A percentile compares a stretch with the other conserved stretches of the same genome.
Conservation (phyloP, 1,139 yeast species). For the Eremothecium cymbalariae region DNA sequence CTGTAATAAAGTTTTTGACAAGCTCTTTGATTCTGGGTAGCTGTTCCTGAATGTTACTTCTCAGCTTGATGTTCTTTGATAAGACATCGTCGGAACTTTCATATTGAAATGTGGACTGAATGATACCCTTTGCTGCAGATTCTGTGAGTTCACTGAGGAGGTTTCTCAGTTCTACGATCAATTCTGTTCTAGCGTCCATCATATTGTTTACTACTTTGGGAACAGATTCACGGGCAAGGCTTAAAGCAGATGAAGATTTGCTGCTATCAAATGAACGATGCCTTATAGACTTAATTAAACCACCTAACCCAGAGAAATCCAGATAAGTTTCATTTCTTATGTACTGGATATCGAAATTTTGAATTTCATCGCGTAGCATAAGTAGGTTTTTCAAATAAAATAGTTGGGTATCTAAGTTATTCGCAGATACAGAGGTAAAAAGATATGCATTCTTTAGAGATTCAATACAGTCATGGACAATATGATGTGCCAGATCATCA, state of each 20-base stretch:
- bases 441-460: constrained; percentile 49
- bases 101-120: constrained; percentile 20
- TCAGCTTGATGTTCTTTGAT: constrained; percentile 32
- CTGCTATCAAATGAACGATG: constrained; percentile 9
- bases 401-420: constrained; percentile 49
- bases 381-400: constrained; percentile 67
- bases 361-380: constrained; percentile 60
- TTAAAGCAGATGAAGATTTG: constrained; percentile 37
- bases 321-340: constrained; percentile 63
- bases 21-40: constrained; percentile 50
- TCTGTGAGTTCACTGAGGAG: constrained; percentile 58
- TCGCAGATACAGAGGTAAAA: constrained; percentile 32
- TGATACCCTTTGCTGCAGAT: constrained; percentile 34
- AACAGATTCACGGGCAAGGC: constrained; percentile 55
- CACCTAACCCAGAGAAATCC: constrained; percentile 71
- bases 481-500: constrained; percentile 82
- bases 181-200: constrained; percentile 76
- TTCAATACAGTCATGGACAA: constrained; percentile 68
- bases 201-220: constrained; percentile 80
- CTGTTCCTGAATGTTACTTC: constrained; percentile 42
- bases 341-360: constrained; percentile 72
- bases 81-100: constrained; percentile 11
- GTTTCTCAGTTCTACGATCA: constrained; percentile 63
- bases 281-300: constrained; percentile 43
- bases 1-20: constrained; percentile 41